Percentiles rank a stretch among this genome's conserved stretches.
Evolutionary conservation across 2,329 filamentous ascomycete species (phyloP).

Genomic region (Microdochium paspali): DNA sequence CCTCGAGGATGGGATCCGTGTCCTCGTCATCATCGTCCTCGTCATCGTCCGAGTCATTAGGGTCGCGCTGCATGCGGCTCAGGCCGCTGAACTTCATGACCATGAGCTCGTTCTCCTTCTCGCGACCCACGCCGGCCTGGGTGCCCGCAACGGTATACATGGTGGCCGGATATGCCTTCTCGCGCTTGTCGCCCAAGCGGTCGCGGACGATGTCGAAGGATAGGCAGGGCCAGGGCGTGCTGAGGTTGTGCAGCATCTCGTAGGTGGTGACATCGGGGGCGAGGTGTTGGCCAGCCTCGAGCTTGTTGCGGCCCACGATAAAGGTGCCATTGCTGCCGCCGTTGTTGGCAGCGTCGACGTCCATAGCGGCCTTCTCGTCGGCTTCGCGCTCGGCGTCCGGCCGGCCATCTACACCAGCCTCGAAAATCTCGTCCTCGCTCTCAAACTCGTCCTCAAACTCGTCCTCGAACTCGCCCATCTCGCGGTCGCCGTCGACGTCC

Average conservation of each 20-base stretch:
- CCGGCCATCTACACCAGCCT: constrained; percentile 86
- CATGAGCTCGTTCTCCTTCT: constrained; percentile 87
- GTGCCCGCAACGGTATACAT: constrained; percentile 93
- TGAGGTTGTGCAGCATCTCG: constrained; percentile 92
- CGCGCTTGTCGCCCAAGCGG: constrained; percentile 72
- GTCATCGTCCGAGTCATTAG: constrained; percentile 57
- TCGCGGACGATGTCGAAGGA: constrained; percentile 92
- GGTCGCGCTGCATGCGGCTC: constrained; percentile 71
- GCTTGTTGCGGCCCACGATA: constrained; percentile 87
- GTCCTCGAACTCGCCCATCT: constrained; percentile 82
- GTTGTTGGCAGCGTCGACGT: constrained; percentile 76
- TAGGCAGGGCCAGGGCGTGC: constrained; percentile 91
- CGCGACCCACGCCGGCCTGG: constrained; percentile 67
- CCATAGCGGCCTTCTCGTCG: constrained; percentile 69
- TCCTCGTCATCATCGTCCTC: constrained; percentile 66
- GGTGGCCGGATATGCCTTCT: constrained; percentile 83
- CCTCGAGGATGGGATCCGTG: constrained; percentile 86
- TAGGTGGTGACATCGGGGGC: constrained; percentile 91
- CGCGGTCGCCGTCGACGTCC: constrained; percentile 55
- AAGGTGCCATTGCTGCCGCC: constrained; percentile 79
- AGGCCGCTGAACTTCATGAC: constrained; percentile 93
- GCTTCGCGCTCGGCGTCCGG: constrained; percentile 89
- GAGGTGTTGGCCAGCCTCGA: constrained; percentile 83
- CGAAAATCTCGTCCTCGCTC: constrained; percentile 80
- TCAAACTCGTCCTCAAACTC: constrained; percentile 91